A percentile compares a stretch with the other conserved stretches of the same genome.
Conservation (phyloP, 2,329 filamentous ascomycete species). For the Apiospora aurea region DNA sequence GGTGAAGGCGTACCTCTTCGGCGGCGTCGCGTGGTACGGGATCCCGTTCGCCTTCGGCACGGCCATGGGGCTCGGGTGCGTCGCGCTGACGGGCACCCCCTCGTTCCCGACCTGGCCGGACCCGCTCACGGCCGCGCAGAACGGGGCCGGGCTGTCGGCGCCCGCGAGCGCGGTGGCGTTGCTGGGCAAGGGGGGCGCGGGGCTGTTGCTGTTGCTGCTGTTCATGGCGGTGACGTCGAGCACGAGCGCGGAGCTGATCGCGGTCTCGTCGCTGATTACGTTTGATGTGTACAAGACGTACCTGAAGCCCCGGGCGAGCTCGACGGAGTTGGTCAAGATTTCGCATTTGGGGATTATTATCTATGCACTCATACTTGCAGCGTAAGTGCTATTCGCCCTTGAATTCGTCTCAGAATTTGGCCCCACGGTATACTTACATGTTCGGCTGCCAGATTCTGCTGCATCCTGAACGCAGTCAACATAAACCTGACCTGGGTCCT, state of each 20-base stretch:
- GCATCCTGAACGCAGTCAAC: conserved; percentile 45
- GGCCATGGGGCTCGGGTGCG: conserved; percentile 45
- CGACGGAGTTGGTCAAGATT: conserved; percentile 41
- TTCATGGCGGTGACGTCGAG: conserved; percentile 56
- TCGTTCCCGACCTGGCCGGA: conserved; percentile 43
- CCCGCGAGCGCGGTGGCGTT: conserved; percentile 45
- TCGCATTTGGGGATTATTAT: conserved; percentile 44
- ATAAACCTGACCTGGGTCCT: conserved; percentile 49
- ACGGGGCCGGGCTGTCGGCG: conserved; percentile 41
- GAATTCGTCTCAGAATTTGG: too few relatives aligned
- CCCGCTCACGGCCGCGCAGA: conserved; percentile 39
- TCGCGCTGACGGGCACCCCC: conserved; percentile 38
- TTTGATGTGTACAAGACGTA: conserved; percentile 51
- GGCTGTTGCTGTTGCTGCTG: conserved; percentile 47
- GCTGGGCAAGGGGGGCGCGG: conserved; percentile 45
- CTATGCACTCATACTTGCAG: conserved; percentile 43
- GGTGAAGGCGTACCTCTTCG: conserved; percentile 50
- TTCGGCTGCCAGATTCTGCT: conserved; percentile 35
- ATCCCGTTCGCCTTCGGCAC: conserved; percentile 47
- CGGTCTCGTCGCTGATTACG: conserved; percentile 45
- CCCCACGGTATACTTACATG: not conserved
- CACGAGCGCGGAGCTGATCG: conserved; percentile 53
- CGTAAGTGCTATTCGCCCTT: conserved; percentile 28
- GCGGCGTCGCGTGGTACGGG: conserved; percentile 49
- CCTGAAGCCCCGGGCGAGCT: conserved; percentile 42